Evolutionary conservation across 768 basidiomycete species (phyloP), one percentile per base, ranked within the genome.

Genomic region (Amanita exitialis): DNA sequence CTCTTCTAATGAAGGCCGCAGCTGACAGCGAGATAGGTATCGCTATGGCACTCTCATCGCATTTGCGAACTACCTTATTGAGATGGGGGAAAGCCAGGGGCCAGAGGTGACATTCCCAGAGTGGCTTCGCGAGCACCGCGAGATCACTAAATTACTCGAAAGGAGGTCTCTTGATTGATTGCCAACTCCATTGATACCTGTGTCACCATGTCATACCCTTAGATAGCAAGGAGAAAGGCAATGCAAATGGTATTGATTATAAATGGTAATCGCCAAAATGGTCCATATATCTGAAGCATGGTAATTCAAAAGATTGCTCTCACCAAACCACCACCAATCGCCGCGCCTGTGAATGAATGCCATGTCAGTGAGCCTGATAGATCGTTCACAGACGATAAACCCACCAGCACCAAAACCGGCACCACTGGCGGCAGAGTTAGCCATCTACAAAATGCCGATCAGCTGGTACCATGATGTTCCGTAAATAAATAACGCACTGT

Each of bases 31-130:
- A 15, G 44, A 42, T 53, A 89, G 87, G 54, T 89, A 86, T 62
- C 84, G 86, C 55, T 96, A 98, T 61, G 95, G 88, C 6, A 83
- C 89, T 3, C 73, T 96, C 30, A 95, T 98, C 58, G 90, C 90
- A 4, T 90, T 99, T 53, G 87, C 96, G 44, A 93, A 96, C 63
- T 98, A 95, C 64, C 74, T 98, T 57, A 82, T 98, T 47, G 92
- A 95, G 65, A 70, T 70, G 57, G 67, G 69, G 28, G 69, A 69
- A 44, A 62, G 62, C 10, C 63, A 62, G 38, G 62, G 58, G 3
- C 54, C 66, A 4, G 60, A 69, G 44, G 66, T 68, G 8, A 79
- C 82, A 2, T 95, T 96, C 69, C 82, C 88, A 2, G 75, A 74
- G 38, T 95, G 93, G 93, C 72, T 94, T 49, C 74, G 71, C 46